These are phyloP conservation scores for Boletus sp. DNA, from an alignment of 1,284 basidiomycete genomes.

Conservation along the genomic window DNA sequence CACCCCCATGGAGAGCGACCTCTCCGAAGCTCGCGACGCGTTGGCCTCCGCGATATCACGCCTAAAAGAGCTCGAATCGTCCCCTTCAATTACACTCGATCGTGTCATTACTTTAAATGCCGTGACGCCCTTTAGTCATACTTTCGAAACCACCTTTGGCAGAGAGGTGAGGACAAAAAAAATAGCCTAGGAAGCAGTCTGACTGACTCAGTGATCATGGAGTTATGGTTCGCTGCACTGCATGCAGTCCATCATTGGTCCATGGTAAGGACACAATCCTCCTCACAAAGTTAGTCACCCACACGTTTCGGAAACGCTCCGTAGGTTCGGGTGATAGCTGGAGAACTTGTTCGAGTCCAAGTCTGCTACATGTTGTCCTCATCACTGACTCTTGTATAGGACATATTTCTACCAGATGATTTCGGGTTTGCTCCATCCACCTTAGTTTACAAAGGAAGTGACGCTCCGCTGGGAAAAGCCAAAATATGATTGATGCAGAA, in stretches of 20 bases:
- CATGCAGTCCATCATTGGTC: conserved; percentile 86
- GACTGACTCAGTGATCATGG: conserved; percentile 11
- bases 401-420: conserved; percentile 60
- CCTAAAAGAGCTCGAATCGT: conserved; percentile 46
- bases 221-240: conserved; percentile 84
- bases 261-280: conserved; percentile 51
- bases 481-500: conserved; percentile 35
- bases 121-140: conserved; percentile 71
- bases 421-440: conserved; percentile 83
- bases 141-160: conserved; percentile 73
- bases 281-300: conserved; percentile 3
- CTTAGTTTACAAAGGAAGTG: conserved; percentile 59
- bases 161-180: conserved; percentile 59
- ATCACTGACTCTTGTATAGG: conserved; percentile 38
- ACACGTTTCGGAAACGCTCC: conserved; percentile 12
- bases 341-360: conserved; percentile 58
- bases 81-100: conserved; percentile 44
- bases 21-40: conserved; percentile 53
- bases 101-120: conserved; percentile 66
- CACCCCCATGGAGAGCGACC: conserved; percentile 75
- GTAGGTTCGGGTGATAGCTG: conserved; percentile 74
- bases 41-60: conserved; percentile 53
- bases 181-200: not conserved
- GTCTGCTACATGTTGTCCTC: conserved; percentile 1
- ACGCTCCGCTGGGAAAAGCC: conserved; percentile 41